phyloP scores from a whole-genome alignment of 768 basidiomycete species.

The Pseudohyphozyma bogoriensis region DNA sequence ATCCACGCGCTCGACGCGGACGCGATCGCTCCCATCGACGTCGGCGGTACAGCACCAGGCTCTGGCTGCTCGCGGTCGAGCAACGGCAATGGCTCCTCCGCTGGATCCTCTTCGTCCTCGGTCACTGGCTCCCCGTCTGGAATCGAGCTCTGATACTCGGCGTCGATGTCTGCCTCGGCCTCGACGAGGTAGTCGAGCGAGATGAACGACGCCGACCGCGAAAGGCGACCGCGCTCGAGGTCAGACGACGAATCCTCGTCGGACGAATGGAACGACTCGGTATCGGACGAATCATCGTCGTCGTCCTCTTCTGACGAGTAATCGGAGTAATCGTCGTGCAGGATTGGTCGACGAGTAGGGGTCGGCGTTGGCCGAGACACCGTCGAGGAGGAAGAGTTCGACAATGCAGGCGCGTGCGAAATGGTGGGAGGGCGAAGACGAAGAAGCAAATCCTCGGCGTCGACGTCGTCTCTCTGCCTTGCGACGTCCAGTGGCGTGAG shows the following conservation, averaged over 20 bases:
- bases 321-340: not conserved
- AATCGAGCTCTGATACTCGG: not conserved
- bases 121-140: not conserved
- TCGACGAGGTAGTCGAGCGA: conserved; percentile 22
- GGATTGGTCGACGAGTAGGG: not conserved
- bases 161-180: conserved; percentile 6
- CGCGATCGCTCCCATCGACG: not conserved
- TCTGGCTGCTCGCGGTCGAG: not conserved
- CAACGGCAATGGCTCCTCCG: not conserved
- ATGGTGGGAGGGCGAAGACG: too few relatives aligned
- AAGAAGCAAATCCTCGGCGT: conserved; percentile 36
- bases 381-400: not conserved
- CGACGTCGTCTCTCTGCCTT: conserved; percentile 36
- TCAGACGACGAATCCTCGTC: not conserved
- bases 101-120: not conserved
- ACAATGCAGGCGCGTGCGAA: not conserved
- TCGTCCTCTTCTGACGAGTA: not conserved
- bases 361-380: too few relatives aligned
- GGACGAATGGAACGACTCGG: conserved; percentile 1
- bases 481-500: conserved; percentile 40
- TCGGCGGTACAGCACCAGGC: too few relatives aligned
- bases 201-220: conserved; percentile 20
- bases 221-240: not conserved
- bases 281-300: too few relatives aligned
- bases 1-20: conserved; percentile 16